Evolutionary conservation across 2,329 filamentous ascomycete genomes (phyloP).

Genomic region (Colletotrichum echinochloae): DNA sequence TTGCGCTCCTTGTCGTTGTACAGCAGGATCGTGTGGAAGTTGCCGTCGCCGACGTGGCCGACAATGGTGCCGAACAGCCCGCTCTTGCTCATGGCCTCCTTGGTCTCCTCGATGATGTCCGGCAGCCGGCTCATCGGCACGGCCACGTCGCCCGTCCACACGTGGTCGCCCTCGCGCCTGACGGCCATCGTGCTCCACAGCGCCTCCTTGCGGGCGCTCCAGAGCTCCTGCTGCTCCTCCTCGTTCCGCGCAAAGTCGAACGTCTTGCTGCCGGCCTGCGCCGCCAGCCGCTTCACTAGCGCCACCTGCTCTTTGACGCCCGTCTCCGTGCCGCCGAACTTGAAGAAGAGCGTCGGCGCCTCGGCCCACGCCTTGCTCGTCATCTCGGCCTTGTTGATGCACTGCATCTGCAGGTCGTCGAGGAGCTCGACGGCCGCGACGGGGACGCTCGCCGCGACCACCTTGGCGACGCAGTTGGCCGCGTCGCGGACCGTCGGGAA

Average conservation of each 20-base stretch:
- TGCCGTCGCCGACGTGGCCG: slow-evolving; percentile 81
- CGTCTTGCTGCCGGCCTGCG: slow-evolving; percentile 69
- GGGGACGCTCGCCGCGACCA: slow-evolving; percentile 84
- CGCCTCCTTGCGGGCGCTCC: slow-evolving; percentile 86
- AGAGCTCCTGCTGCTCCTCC: slow-evolving; percentile 80
- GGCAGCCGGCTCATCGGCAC: slow-evolving; percentile 82
- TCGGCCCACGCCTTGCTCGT: slow-evolving; percentile 78
- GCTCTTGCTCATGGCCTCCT: slow-evolving; percentile 57
- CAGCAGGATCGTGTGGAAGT: slow-evolving; percentile 76
- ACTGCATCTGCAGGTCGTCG: slow-evolving; percentile 89
- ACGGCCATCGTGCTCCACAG: slow-evolving; percentile 83
- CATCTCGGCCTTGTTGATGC: slow-evolving; percentile 73
- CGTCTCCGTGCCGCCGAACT: slow-evolving; percentile 78
- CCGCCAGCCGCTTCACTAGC: slow-evolving; percentile 74
- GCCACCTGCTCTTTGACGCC: slow-evolving; percentile 84
- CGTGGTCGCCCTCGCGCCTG: slow-evolving; percentile 73
- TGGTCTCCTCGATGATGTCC: slow-evolving; percentile 81
- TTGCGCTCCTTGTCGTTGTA: slow-evolving; percentile 75
- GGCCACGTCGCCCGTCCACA: slow-evolving; percentile 90
- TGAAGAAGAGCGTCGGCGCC: slow-evolving; percentile 85
- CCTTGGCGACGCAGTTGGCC: slow-evolving; percentile 81
- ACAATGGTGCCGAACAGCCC: slow-evolving; percentile 66
- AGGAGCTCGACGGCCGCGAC: slow-evolving; percentile 94
- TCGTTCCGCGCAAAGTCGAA: slow-evolving; percentile 82
- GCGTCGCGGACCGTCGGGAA: slow-evolving; percentile 73